A percentile compares a stretch with the other conserved stretches of the same genome.
Evolutionary conservation across 148 eudicot genomes (phyloP).

Genomic region (Suaeda aralocaspica): DNA sequence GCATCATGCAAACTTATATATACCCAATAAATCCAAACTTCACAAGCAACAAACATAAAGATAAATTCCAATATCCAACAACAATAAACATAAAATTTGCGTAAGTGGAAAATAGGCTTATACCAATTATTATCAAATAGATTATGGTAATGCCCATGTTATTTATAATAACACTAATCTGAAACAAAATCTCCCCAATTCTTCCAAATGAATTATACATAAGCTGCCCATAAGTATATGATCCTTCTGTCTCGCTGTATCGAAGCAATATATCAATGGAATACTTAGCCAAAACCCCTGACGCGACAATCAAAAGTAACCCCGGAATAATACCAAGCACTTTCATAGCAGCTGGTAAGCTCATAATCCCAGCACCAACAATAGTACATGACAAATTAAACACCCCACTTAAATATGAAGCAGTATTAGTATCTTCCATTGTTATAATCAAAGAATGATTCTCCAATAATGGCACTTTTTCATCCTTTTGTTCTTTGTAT

Average conservation of each 20-base stretch:
- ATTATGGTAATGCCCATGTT: constrained; percentile 68
- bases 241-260: constrained; percentile 50
- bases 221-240: constrained; percentile 67
- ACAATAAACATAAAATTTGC: background rate
- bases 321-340: constrained; percentile 77
- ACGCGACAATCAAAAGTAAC: constrained; percentile 47
- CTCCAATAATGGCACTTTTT: constrained; percentile 49
- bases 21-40: background rate
- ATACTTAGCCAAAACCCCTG: constrained; percentile 69
- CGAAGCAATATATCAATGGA: constrained; percentile 73
- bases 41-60: background rate
- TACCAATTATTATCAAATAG: constrained; percentile 86
- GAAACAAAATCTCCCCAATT: constrained; percentile 54
- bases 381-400: constrained; percentile 83
- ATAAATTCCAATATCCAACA: background rate
- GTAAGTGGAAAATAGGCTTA: background rate
- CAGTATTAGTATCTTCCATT: constrained; percentile 58
- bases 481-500: constrained; percentile 16
- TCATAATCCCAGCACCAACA: constrained; percentile 95
- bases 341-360: constrained; percentile 88
- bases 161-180: constrained; percentile 69
- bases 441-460: constrained; percentile 30
- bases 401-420: constrained; percentile 73
- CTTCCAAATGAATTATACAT: constrained; percentile 85
- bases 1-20: background rate